Conservation (phyloP, 495 filamentous ascomycete genomes). For the Xylaria longipes region DNA sequence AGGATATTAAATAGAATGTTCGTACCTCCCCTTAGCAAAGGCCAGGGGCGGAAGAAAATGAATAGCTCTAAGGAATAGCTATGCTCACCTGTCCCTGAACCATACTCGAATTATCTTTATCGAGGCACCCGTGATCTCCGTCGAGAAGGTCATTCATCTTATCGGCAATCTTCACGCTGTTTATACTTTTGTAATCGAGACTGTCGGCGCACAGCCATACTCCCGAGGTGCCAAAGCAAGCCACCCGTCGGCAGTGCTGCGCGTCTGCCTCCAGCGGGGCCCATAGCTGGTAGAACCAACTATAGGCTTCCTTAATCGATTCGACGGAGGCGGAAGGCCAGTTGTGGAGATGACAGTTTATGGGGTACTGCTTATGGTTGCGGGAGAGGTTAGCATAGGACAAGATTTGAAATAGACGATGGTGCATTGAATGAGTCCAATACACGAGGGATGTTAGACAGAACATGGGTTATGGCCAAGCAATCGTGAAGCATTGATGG, state of each 20-base stretch:
- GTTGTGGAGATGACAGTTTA: conserved; percentile 25
- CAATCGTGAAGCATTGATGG: neutral
- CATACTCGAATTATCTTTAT: neutral
- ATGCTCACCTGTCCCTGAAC: conserved; percentile 25
- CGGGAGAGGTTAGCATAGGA: neutral
- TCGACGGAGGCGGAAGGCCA: conserved; percentile 26
- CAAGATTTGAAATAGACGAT: neutral
- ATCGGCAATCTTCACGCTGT: conserved; percentile 23
- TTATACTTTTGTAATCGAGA: conserved; percentile 13
- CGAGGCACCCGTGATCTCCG: conserved; percentile 22
- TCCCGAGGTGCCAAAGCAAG: conserved; percentile 18
- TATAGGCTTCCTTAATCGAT: conserved; percentile 24
- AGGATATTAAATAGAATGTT: neutral
- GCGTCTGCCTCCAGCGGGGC: conserved; percentile 23
- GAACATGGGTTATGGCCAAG: neutral
- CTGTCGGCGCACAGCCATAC: conserved; percentile 27
- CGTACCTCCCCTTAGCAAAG: no score
- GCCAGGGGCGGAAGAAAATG: neutral
- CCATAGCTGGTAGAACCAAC: conserved; percentile 24
- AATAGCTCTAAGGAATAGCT: neutral
- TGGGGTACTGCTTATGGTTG: conserved; percentile 18
- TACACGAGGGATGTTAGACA: neutral
- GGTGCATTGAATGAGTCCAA: neutral
- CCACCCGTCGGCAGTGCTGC: conserved; percentile 25
- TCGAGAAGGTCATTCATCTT: conserved; percentile 25